These are phyloP conservation scores for Termitomyces sp. DNA, from an alignment of 1,284 basidiomycete species.

Conservation along the genomic window DNA sequence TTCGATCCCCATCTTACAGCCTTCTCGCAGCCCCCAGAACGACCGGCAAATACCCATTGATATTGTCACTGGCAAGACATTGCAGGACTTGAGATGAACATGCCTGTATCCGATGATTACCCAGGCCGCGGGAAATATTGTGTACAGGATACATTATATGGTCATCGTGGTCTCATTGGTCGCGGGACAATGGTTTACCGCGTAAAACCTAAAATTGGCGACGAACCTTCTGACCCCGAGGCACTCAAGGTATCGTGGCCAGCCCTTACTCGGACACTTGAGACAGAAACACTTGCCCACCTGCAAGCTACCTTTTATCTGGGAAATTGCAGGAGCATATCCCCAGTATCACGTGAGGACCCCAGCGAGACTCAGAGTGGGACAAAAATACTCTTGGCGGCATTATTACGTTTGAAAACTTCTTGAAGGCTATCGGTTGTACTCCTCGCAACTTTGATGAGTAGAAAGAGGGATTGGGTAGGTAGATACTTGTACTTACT, in stretches of 20 bases:
- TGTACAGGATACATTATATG: conserved; percentile 5
- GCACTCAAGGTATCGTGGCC: conserved; percentile 13
- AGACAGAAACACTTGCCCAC: not conserved
- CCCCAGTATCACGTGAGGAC: too few relatives aligned
- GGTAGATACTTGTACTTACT: too few relatives aligned
- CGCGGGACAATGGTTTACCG: conserved; percentile 15
- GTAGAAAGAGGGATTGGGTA: too few relatives aligned
- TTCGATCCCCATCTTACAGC: conserved; percentile 3
- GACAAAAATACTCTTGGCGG: not conserved
- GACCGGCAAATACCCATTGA: not conserved
- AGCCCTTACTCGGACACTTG: not conserved
- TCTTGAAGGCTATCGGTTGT: conserved; percentile 3
- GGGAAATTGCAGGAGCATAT: too few relatives aligned
- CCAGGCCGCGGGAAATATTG: not conserved
- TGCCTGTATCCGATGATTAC: not conserved
- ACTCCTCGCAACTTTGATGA: not conserved
- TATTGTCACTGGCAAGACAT: conserved; percentile 4
- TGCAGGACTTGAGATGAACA: not conserved
- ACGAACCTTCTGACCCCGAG: not conserved
- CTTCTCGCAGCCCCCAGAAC: not conserved
- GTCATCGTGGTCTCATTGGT: conserved; percentile 11
- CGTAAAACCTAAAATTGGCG: not conserved
- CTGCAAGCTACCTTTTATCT: not conserved
- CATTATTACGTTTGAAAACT: conserved; percentile 1
- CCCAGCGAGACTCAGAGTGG: too few relatives aligned